phyloP scores from a whole-genome alignment of 1,139 yeast genomes.

The Taphrina pruni region DNA sequence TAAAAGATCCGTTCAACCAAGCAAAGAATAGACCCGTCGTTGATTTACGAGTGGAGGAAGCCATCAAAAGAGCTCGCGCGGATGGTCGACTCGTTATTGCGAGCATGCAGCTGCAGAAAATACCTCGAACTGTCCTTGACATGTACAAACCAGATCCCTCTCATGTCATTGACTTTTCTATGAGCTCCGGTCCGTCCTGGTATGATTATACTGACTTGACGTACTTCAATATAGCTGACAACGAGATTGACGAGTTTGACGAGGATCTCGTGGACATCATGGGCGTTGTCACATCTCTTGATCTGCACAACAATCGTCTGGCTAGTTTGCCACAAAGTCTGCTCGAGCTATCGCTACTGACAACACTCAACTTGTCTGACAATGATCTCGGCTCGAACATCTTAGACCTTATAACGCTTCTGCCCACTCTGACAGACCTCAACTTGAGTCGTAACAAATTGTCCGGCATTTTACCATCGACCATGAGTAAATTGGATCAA shows the following conservation, averaged over 20 bases:
- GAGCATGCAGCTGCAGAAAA: conserved; percentile 9
- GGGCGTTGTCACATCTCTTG: conserved; percentile 23
- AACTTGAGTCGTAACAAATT: conserved; percentile 28
- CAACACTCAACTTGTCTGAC: conserved; percentile 24
- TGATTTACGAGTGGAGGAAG: conserved; percentile 9
- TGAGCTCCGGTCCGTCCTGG: conserved; percentile 20
- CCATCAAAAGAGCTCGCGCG: conserved; percentile 14
- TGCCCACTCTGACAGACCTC: conserved; percentile 21
- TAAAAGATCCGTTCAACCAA: conserved; percentile 37
- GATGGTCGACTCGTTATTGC: conserved; percentile 31
- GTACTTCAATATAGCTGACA: conserved; percentile 29
- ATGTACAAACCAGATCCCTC: conserved; percentile 39
- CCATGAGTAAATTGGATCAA: conserved; percentile 1
- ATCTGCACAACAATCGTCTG: conserved; percentile 33
- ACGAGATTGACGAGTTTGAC: conserved; percentile 17
- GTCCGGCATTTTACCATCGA: conserved; percentile 13
- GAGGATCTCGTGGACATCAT: conserved; percentile 9
- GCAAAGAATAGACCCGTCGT: conserved; percentile 3
- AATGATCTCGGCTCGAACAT: conserved; percentile 1
- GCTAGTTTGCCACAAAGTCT: conserved; percentile 8
- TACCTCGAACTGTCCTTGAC: conserved; percentile 26
- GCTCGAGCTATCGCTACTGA: conserved; percentile 11
- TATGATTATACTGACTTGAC: conserved; percentile 31
- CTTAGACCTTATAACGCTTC: neutral
- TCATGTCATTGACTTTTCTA: conserved; percentile 37